phyloP scores from a whole-genome alignment of 345 rosid genomes.

The Salix viminalis region DNA sequence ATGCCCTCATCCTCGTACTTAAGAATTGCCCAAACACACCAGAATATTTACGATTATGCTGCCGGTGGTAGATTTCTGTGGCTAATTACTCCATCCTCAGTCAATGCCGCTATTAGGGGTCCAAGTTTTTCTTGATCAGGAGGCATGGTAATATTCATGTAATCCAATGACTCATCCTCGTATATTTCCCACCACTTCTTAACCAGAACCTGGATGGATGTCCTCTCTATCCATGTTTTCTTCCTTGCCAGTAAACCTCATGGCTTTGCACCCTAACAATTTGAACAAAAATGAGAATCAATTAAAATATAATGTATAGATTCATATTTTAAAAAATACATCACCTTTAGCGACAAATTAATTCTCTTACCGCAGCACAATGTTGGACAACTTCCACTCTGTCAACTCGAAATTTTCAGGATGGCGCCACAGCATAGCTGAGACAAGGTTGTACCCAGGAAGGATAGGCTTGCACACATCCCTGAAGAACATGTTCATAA shows the following conservation, averaged over 20 bases:
- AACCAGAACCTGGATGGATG: conserved; percentile 41
- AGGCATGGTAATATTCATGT: not conserved
- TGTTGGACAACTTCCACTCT: conserved; percentile 71
- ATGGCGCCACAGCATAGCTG: conserved; percentile 94
- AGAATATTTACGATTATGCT: conserved; percentile 27
- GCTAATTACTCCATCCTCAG: conserved; percentile 7
- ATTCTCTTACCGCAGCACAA: conserved; percentile 69
- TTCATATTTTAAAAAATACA: too few species aligned
- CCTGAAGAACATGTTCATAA: conserved; percentile 72
- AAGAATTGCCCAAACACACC: not conserved
- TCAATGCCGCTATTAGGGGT: conserved; percentile 15
- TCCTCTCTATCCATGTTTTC: conserved; percentile 64
- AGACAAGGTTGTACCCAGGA: conserved; percentile 55
- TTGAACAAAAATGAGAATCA: too few species aligned
- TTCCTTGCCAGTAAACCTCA: conserved; percentile 26
- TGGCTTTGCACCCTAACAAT: too few species aligned
- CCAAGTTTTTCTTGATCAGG: conserved; percentile 10
- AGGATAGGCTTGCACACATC: conserved; percentile 69
- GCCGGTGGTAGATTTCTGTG: conserved; percentile 34
- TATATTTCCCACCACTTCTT: conserved; percentile 72
- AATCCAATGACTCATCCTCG: conserved; percentile 22
- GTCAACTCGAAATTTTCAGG: conserved; percentile 70
- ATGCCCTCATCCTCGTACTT: not conserved
- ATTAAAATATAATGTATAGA: not conserved
- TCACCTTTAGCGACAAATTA: not conserved